These are phyloP conservation scores for Omphalea diandra DNA, from an alignment of 441 rosid species.

Conservation along the genomic window DNA sequence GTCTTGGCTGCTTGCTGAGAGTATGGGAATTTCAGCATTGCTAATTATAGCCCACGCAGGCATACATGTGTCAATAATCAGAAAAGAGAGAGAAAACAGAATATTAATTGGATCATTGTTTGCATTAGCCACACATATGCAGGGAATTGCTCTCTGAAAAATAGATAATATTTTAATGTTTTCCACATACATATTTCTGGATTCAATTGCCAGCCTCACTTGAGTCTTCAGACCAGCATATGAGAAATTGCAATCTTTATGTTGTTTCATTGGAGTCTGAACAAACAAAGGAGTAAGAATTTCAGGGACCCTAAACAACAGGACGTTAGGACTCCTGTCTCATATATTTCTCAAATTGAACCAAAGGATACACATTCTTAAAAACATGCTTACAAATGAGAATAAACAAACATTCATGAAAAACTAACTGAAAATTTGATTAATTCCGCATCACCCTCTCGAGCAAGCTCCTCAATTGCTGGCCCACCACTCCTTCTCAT, in stretches of 20 bases:
- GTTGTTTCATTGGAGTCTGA: constrained; percentile 89
- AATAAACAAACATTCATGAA: constrained; percentile 14
- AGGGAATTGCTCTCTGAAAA: constrained; percentile 16
- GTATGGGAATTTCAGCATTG: constrained; percentile 61
- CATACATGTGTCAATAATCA: constrained; percentile 19
- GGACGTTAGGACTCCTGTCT: neutral
- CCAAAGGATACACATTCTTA: constrained; percentile 10
- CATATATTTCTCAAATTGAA: constrained; percentile 12
- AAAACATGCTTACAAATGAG: constrained; percentile 12
- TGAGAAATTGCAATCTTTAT: constrained; percentile 93
- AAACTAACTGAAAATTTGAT: constrained; percentile 68
- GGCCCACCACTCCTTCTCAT: constrained; percentile 98
- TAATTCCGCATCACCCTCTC: constrained; percentile 77
- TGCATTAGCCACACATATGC: neutral
- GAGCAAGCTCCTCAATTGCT: constrained; percentile 91
- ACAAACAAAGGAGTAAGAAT: constrained; percentile 20
- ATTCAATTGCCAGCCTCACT: constrained; percentile 87
- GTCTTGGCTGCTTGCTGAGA: constrained; percentile 65
- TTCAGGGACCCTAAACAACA: constrained; percentile 11
- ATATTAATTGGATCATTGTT: neutral
- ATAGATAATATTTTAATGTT: constrained; percentile 2
- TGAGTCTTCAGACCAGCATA: constrained; percentile 97
- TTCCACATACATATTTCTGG: constrained; percentile 64
- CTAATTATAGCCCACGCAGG: constrained; percentile 40
- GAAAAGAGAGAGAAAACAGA: neutral